phyloP scores from a whole-genome alignment of 75 land plant species.

The Picea sitchensis region DNA sequence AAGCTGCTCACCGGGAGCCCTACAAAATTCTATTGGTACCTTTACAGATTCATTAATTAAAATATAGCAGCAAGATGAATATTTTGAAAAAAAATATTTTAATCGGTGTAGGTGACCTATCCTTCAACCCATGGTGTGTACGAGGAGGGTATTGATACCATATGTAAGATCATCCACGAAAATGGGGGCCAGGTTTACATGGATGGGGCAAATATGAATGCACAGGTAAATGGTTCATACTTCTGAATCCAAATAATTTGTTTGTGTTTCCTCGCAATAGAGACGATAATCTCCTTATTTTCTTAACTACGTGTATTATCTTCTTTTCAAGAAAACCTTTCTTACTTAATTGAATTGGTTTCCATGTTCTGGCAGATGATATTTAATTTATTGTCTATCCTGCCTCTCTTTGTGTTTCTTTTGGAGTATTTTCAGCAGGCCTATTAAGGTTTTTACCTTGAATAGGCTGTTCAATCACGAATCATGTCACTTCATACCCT shows the following conservation, averaged over 20 bases:
- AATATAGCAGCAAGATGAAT: not conserved
- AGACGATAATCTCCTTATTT: not conserved
- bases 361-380: not conserved
- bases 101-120: constrained; percentile 78
- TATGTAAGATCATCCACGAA: constrained; percentile 94
- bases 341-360: not conserved
- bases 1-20: not conserved
- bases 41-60: not conserved
- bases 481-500: not conserved
- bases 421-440: not conserved
- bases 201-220: constrained; percentile 99
- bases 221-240: constrained; percentile 58
- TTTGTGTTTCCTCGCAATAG: not conserved
- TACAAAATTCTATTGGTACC: not conserved
- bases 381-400: too few relatives aligned
- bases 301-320: not conserved
- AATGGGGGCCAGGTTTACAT: constrained; percentile 99
- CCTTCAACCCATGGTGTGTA: constrained; percentile 99
- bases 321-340: not conserved
- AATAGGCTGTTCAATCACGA: not conserved
- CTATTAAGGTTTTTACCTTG: not conserved
- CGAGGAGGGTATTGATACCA: constrained; percentile 98
- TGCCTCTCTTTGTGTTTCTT: not conserved
- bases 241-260: not conserved
- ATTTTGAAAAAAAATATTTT: not conserved